Evolutionary conservation across 169 alveolate genomes (phyloP), one percentile per base, ranked within the genome.

Genomic region (Fabrea salina): DNA sequence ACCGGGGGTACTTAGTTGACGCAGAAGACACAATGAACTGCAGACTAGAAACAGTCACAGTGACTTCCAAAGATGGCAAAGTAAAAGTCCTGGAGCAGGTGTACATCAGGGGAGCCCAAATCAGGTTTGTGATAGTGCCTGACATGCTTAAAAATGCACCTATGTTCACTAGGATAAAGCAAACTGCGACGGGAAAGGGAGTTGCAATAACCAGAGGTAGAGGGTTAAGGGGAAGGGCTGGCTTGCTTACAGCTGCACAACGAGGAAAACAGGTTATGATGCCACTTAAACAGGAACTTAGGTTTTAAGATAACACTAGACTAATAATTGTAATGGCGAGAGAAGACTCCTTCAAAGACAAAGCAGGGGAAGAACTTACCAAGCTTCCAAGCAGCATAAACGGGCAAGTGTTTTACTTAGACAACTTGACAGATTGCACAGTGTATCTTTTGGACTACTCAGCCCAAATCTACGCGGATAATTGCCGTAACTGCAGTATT

Each of bases 111-210:
- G 99, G 99, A 58, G 93, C 97, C 33, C 97, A 96, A 86, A 97
- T 98, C 49, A 95, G 98, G 72, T 97, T 97, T 85, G 94, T 96
- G 82, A 95, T 98, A 22, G 95, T 98, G 82, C 99, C 99, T 7
- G 99, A 98, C 84, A 97, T 98, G 99, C 93, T 98, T 13, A 95
- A 98, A 82, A 98, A 97, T 86, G 99, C 99, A 3, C 99, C 99
- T 7, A 97, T 98, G 99, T 98, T 98, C 87, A 98, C 97, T 61
- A 86, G 92, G 75, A 83, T 92, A 25, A 84, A 82, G 80, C 64
- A 70, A 43, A 70, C 79, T 5, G 27, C 79, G 25, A 70, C 79
- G 16, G 79, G 66, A 44, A 70, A 70, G 49, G 79, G 79, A 44
- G 33, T 70, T 5, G 66, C 79, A 13, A 70, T 44, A 16, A 70